A percentile compares a stretch with the other conserved stretches of the same genome.
Evolutionary conservation across 2,329 filamentous ascomycete species (phyloP).

Genomic region (Xylariomycetidae sp.): DNA sequence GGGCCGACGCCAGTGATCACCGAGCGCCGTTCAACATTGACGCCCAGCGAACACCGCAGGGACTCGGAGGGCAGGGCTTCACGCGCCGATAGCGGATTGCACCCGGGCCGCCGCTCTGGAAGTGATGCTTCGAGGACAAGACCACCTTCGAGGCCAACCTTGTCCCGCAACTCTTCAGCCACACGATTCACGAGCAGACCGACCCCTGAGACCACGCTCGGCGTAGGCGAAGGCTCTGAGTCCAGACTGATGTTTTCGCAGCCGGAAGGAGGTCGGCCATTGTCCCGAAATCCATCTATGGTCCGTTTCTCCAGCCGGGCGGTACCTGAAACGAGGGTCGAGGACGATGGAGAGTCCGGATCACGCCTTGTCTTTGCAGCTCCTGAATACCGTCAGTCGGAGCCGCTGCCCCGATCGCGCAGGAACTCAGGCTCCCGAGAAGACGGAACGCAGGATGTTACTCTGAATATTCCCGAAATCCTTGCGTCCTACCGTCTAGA

Average conservation of each 20-base stretch:
- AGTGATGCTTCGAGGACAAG: slow-evolving; percentile 9
- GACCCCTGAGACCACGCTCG: slow-evolving; percentile 63
- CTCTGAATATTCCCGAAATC: slow-evolving; percentile 38
- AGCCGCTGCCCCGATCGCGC: slow-evolving; percentile 30
- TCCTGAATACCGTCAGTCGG: slow-evolving; percentile 27
- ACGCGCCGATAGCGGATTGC: not conserved
- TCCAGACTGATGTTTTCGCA: slow-evolving; percentile 73
- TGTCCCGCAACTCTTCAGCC: slow-evolving; percentile 48
- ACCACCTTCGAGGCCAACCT: slow-evolving; percentile 34
- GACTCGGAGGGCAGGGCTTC: no score
- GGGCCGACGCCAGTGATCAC: slow-evolving; percentile 2
- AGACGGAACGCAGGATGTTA: slow-evolving; percentile 26
- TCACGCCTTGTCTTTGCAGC: slow-evolving; percentile 61
- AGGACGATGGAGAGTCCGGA: slow-evolving; percentile 49
- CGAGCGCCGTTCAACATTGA: not conserved
- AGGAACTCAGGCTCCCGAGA: slow-evolving; percentile 31
- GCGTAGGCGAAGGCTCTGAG: slow-evolving; percentile 56
- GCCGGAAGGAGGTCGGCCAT: slow-evolving; percentile 29
- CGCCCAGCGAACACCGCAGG: no score
- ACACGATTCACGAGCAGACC: slow-evolving; percentile 67
- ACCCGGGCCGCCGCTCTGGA: no score
- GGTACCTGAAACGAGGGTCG: slow-evolving; percentile 53
- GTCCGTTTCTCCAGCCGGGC: slow-evolving; percentile 58
- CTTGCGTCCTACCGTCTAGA: slow-evolving; percentile 35
- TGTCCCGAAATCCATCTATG: slow-evolving; percentile 42